These are phyloP conservation scores for Kodamaea plutei DNA, from an alignment of 1,139 yeast genomes.

Conservation along the genomic window DNA sequence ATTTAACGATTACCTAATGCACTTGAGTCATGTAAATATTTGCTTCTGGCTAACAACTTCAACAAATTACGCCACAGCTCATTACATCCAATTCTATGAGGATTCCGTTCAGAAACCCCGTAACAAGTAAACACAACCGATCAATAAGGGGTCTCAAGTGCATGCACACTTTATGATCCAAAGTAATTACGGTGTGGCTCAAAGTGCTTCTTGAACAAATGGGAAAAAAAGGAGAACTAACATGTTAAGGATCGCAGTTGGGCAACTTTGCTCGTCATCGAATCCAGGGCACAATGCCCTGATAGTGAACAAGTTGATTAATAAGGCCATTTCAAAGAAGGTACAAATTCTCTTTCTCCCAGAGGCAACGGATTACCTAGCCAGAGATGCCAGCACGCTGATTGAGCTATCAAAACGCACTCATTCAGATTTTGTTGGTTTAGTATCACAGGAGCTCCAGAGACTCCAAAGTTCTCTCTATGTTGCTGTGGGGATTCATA, in stretches of 20 bases:
- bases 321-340: constrained; percentile 54
- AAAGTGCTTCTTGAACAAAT: too few species aligned
- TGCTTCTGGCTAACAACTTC: too few species aligned
- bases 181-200: too few species aligned
- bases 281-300: constrained; percentile 56
- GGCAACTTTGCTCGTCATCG: constrained; percentile 78
- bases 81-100: too few species aligned
- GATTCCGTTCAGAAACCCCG: too few species aligned
- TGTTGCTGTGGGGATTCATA: constrained; percentile 72
- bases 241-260: constrained; percentile 72
- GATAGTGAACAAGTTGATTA: constrained; percentile 53
- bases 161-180: too few species aligned
- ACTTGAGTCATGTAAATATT: too few species aligned
- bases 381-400: constrained; percentile 66
- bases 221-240: too few species aligned
- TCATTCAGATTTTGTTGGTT: constrained; percentile 45
- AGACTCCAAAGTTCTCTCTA: constrained; percentile 26
- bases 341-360: constrained; percentile 77
- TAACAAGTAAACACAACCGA: too few species aligned
- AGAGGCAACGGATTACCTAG: constrained; percentile 88
- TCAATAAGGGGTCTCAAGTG: too few species aligned
- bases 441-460: constrained; percentile 47
- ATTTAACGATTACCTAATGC: too few species aligned
- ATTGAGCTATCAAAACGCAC: constrained; percentile 52
- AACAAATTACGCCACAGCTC: too few species aligned